A percentile compares a stretch with the other conserved stretches of the same genome.
phyloP scores from a whole-genome alignment of 129 eudicot genomes.

The Gnaphalium uliginosum region DNA sequence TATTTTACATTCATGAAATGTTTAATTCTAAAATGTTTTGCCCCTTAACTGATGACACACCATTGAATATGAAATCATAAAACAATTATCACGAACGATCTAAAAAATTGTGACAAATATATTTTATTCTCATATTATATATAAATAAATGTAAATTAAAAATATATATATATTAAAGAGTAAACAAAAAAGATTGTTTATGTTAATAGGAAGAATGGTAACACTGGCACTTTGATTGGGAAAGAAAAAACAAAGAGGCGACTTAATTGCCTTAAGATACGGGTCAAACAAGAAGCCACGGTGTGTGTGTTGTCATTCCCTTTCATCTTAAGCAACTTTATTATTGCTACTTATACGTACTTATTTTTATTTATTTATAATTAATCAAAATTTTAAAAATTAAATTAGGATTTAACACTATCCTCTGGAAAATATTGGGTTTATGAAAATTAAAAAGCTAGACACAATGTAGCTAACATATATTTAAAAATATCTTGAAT shows the following conservation, averaged over 20 bases:
- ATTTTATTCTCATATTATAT: neutral
- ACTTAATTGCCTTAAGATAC: slow-evolving; percentile 59
- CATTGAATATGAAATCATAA: neutral
- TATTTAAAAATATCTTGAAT: too few species aligned
- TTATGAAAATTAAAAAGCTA: too few species aligned
- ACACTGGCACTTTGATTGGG: slow-evolving; percentile 30
- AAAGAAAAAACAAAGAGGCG: slow-evolving; percentile 50
- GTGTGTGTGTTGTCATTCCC: slow-evolving; percentile 49
- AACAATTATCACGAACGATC: neutral
- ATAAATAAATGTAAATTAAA: neutral
- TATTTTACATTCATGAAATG: too few species aligned
- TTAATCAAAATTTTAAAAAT: too few species aligned
- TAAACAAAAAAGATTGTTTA: neutral
- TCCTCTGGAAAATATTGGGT: too few species aligned
- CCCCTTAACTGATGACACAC: neutral
- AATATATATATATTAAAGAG: neutral
- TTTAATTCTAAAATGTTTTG: neutral
- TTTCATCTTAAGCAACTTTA: slow-evolving; percentile 43
- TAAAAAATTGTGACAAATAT: neutral
- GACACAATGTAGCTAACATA: too few species aligned
- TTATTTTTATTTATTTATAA: neutral
- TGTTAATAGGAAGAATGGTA: slow-evolving; percentile 9
- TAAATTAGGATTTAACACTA: slow-evolving; percentile 15
- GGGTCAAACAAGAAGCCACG: slow-evolving; percentile 84
- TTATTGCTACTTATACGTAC: neutral